These are phyloP conservation scores for Fusarium transvaalense DNA, from an alignment of 2,329 filamentous ascomycete genomes.

Conservation along the genomic window DNA sequence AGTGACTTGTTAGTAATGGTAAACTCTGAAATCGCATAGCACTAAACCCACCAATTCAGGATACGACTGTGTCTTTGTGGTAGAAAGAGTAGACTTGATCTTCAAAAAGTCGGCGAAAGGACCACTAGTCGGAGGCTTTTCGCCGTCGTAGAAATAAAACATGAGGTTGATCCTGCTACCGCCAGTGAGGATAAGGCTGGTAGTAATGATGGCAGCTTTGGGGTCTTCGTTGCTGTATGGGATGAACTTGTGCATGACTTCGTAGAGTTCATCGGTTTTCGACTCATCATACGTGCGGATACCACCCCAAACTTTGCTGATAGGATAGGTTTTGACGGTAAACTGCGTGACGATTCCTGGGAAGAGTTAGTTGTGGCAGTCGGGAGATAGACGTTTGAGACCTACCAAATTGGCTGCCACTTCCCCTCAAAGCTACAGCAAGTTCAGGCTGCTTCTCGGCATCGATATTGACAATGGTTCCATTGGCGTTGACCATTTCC, in stretches of 20 bases:
- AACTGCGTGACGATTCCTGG: constrained; percentile 13
- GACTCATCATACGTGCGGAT: constrained; percentile 10
- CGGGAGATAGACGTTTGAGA: fast-evolving
- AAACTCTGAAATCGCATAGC: fast-evolving
- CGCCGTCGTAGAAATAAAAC: constrained; percentile 28
- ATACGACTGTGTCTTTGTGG: constrained; percentile 9
- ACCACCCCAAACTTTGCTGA: constrained; percentile 23
- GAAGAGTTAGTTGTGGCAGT: fast-evolving
- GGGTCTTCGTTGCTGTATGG: constrained; percentile 24
- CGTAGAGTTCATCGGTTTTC: constrained; percentile 21
- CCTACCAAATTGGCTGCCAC: constrained; percentile 25
- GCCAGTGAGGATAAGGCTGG: background rate
- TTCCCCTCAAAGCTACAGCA: constrained; percentile 19
- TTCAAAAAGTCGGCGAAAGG: constrained; percentile 28
- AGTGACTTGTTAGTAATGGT: fast-evolving
- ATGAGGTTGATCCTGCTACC: background rate
- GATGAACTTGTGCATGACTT: constrained; percentile 16
- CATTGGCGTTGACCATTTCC: constrained; percentile 26
- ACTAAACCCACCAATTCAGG: background rate
- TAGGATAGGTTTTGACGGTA: constrained; percentile 1
- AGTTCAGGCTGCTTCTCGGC: constrained; percentile 15
- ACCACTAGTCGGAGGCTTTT: constrained; percentile 20
- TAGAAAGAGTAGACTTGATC: background rate
- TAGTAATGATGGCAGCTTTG: constrained; percentile 13
- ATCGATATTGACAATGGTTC: constrained; percentile 17